Conservation (phyloP, 1,139 yeast species). For the Neolecta irregularis region DNA sequence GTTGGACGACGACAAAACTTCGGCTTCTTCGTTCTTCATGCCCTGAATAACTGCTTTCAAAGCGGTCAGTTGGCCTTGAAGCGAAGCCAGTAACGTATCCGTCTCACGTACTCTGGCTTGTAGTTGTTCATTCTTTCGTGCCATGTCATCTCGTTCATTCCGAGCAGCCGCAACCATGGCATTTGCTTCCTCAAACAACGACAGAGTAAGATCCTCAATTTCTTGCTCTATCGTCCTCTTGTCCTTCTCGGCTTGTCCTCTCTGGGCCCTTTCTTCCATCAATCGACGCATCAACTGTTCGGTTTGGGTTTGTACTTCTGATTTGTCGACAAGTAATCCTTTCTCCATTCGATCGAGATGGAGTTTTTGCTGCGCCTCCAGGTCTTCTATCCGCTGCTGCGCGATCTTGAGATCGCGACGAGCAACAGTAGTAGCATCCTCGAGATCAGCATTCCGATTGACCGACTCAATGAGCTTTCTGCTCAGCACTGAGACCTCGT, state of each 20-base stretch:
- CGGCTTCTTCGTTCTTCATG: conserved; percentile 26
- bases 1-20: no score
- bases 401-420: conserved; percentile 16
- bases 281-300: conserved; percentile 16
- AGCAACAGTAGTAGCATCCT: conserved; percentile 23
- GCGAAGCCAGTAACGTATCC: conserved; percentile 47
- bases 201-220: conserved; percentile 53
- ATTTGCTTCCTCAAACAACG: conserved; percentile 57
- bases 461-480: conserved; percentile 25
- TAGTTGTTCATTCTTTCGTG: conserved; percentile 36
- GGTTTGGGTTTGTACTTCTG: conserved; percentile 18
- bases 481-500: conserved; percentile 23
- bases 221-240: conserved; percentile 41
- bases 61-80: conserved; percentile 55
- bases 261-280: conserved; percentile 14
- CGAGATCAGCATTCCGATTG: conserved; percentile 25
- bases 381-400: conserved; percentile 10
- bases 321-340: conserved; percentile 19
- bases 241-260: conserved; percentile 36
- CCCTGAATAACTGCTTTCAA: conserved; percentile 44
- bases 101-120: conserved; percentile 56
- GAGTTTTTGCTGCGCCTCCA: conserved; percentile 18
- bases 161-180: conserved; percentile 56
- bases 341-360: conserved; percentile 19
- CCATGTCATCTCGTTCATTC: conserved; percentile 25